Evolutionary conservation across 345 rosid genomes (phyloP).

Genomic region (Camelina neglecta): DNA sequence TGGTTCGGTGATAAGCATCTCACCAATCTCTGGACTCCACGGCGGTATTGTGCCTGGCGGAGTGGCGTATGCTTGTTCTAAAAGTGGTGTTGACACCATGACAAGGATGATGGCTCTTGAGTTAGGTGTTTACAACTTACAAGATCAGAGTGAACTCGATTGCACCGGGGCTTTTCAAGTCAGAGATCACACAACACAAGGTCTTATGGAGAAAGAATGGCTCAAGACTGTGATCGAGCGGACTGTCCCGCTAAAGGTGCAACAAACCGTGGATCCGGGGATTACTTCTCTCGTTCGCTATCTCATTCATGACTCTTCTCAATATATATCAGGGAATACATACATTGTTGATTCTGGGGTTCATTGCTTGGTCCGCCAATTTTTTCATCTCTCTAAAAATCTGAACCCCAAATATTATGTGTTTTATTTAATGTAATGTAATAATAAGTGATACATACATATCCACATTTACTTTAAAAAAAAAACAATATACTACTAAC

Average conservation of each 20-base stretch:
- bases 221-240: neutral
- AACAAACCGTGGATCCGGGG: neutral
- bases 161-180: neutral
- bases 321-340: neutral
- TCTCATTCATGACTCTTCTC: neutral
- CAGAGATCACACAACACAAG: slow-evolving; percentile 8
- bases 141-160: slow-evolving; percentile 8
- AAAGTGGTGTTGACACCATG: neutral
- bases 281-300: neutral
- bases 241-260: neutral
- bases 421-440: neutral
- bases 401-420: neutral
- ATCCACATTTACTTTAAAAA: too few species aligned
- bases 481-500: too few species aligned
- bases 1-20: neutral
- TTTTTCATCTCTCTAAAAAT: neutral
- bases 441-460: neutral
- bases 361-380: neutral
- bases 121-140: slow-evolving; percentile 4
- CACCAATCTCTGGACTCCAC: neutral
- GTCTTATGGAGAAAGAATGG: neutral
- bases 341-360: neutral
- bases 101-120: neutral
- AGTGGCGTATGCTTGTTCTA: neutral
- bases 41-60: neutral